phyloP scores from a whole-genome alignment of 1,139 yeast genomes.

The Debaryomyces coudertii region DNA sequence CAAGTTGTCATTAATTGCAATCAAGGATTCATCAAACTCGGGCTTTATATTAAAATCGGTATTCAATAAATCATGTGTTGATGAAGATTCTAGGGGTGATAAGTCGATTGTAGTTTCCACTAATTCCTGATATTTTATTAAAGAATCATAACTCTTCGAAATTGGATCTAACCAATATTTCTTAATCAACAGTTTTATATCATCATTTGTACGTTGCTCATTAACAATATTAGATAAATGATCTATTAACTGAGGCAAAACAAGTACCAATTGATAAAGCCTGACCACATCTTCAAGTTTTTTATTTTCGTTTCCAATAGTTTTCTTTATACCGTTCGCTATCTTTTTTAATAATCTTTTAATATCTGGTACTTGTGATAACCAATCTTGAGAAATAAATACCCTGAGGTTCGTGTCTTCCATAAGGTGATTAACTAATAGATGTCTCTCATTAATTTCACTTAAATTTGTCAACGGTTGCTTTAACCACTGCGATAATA shows the following conservation, averaged over 20 bases:
- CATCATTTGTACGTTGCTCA: constrained; percentile 26
- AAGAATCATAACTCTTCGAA: constrained; percentile 47
- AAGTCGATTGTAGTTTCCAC: constrained; percentile 92
- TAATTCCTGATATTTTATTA: constrained; percentile 75
- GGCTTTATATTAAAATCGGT: constrained; percentile 84
- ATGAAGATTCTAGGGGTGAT: constrained; percentile 68
- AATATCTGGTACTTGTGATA: constrained; percentile 80
- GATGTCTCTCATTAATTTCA: constrained; percentile 69
- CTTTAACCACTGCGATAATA: constrained; percentile 91
- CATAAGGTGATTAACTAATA: constrained; percentile 70
- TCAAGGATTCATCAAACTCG: constrained; percentile 80
- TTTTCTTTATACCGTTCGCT: constrained; percentile 43
- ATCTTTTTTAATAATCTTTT: constrained; percentile 70
- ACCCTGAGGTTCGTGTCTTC: constrained; percentile 70
- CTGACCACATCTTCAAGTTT: constrained; percentile 88
- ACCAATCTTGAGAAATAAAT: constrained; percentile 64
- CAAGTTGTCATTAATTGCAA: constrained; percentile 59
- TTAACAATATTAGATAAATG: constrained; percentile 48
- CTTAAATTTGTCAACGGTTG: constrained; percentile 78
- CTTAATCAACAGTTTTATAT: constrained; percentile 39
- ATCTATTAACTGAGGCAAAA: constrained; percentile 68
- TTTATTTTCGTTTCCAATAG: constrained; percentile 42
- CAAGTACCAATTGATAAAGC: constrained; percentile 74
- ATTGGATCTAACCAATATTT: constrained; percentile 64
- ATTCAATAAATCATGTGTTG: constrained; percentile 33